Evolutionary conservation across 2,329 filamentous ascomycete species (phyloP).

Genomic region (Pseudogymnoascus sp.): DNA sequence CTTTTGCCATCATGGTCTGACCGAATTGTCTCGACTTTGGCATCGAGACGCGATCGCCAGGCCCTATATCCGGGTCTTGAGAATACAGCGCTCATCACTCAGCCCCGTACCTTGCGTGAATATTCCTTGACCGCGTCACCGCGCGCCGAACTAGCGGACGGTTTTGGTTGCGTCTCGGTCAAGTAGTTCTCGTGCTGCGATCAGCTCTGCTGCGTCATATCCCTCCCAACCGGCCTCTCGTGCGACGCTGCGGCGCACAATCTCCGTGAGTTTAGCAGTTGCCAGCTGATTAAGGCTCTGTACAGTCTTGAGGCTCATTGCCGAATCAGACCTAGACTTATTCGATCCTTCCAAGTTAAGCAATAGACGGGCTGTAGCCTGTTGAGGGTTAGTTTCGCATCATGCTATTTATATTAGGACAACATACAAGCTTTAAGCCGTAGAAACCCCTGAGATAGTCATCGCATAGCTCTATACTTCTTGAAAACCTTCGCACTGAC

Average conservation of each 20-base stretch:
- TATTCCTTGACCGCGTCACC: conserved; percentile 3
- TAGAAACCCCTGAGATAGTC: conserved; percentile 90
- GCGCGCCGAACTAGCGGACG: conserved; percentile 19
- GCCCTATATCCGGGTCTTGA: conserved; percentile 7
- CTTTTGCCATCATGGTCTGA: conserved; percentile 2
- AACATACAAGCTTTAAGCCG: conserved; percentile 69
- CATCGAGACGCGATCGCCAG: conserved; percentile 2
- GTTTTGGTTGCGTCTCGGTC: conserved; percentile 22
- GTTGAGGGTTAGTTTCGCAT: conserved; percentile 23
- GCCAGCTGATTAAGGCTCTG: conserved; percentile 64
- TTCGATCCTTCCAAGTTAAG: conserved; percentile 11
- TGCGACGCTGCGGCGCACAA: conserved; percentile 56
- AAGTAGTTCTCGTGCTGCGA: conserved; percentile 54
- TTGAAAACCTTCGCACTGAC: conserved; percentile 75
- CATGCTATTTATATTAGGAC: background rate
- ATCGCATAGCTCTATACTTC: conserved; percentile 89
- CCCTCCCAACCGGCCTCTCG: conserved; percentile 63
- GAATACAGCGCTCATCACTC: background rate
- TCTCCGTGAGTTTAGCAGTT: conserved; percentile 68
- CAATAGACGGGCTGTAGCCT: conserved; percentile 23
- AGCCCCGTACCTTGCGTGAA: conserved; percentile 19
- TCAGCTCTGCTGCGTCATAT: conserved; percentile 63
- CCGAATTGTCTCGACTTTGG: background rate
- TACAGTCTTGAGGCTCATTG: conserved; percentile 51
- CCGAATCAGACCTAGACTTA: conserved; percentile 19